phyloP scores from a whole-genome alignment of 1,139 yeast genomes.

The Geotrichum phurueaensis region DNA sequence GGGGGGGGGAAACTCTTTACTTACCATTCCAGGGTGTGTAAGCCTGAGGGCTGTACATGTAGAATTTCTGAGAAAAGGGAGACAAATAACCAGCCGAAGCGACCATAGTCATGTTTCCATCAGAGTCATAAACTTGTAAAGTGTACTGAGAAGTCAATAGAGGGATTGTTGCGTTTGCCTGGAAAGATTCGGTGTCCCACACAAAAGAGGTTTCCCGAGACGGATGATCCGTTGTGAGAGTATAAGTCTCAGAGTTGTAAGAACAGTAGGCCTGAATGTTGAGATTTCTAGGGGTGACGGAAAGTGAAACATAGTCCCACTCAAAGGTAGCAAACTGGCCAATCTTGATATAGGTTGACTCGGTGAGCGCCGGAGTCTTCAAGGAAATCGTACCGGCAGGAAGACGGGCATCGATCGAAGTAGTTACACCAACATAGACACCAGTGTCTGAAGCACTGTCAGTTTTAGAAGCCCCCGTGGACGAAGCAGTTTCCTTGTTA shows the following conservation, averaged over 20 bases:
- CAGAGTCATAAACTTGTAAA: slow-evolving; percentile 35
- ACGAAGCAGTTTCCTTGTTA: slow-evolving; percentile 5
- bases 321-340: slow-evolving; percentile 40
- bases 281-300: slow-evolving; percentile 35
- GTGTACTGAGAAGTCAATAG: slow-evolving; percentile 37
- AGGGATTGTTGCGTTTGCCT: slow-evolving; percentile 29
- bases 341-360: slow-evolving; percentile 36
- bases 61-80: slow-evolving; percentile 32
- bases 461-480: slow-evolving; percentile 11
- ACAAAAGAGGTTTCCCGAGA: slow-evolving; percentile 31
- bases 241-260: slow-evolving; percentile 35
- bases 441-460: slow-evolving; percentile 10
- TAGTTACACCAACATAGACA: slow-evolving; percentile 15
- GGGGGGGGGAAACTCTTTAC: neutral
- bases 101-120: slow-evolving; percentile 26
- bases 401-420: slow-evolving; percentile 32
- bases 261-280: slow-evolving; percentile 39
- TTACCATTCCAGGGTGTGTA: slow-evolving; percentile 33
- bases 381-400: slow-evolving; percentile 38
- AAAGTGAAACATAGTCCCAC: slow-evolving; percentile 38
- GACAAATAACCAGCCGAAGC: slow-evolving; percentile 36
- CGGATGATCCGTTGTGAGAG: slow-evolving; percentile 34
- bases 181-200: slow-evolving; percentile 38
- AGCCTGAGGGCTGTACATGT: slow-evolving; percentile 36
- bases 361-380: slow-evolving; percentile 34